Evolutionary conservation across 2,329 filamentous ascomycete genomes (phyloP).

Genomic region (Penicillium sclerotigenum): DNA sequence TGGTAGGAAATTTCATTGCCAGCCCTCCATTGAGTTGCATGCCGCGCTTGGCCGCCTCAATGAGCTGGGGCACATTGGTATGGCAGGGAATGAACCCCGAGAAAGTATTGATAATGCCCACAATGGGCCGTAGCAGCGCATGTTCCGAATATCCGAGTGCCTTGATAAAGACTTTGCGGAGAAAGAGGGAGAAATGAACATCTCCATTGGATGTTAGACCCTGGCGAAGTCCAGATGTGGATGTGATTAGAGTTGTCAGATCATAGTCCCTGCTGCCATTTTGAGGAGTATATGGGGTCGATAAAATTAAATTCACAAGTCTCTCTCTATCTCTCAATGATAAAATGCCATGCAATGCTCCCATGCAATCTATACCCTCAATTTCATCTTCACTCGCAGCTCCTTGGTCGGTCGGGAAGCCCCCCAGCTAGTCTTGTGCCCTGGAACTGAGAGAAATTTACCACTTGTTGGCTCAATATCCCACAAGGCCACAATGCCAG

Average conservation of each 20-base stretch:
- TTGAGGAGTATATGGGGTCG: background rate
- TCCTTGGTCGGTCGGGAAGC: constrained; percentile 53
- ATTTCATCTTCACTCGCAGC: constrained; percentile 54
- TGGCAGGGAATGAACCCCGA: constrained; percentile 74
- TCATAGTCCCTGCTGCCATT: constrained; percentile 53
- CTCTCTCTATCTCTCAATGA: background rate
- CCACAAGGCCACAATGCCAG: constrained; percentile 55
- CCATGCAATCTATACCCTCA: constrained; percentile 30
- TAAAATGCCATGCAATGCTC: background rate
- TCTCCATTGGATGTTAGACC: constrained; percentile 69
- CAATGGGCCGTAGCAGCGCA: constrained; percentile 65
- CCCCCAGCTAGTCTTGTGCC: constrained; percentile 47
- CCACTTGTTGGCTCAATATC: constrained; percentile 50
- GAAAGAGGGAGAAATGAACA: constrained; percentile 69
- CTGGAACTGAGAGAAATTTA: constrained; percentile 52
- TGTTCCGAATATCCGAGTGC: constrained; percentile 71
- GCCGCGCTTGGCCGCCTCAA: constrained; percentile 67
- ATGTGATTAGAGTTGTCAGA: constrained; percentile 52
- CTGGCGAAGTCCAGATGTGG: constrained; percentile 57
- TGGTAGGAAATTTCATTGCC: constrained; percentile 70
- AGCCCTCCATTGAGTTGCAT: constrained; percentile 65
- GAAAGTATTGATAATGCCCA: constrained; percentile 72
- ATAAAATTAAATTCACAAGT: background rate
- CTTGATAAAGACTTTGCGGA: constrained; percentile 75
- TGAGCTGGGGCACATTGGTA: constrained; percentile 66